phyloP scores from a whole-genome alignment of 306 rosid species.

The Vigna angularis region DNA sequence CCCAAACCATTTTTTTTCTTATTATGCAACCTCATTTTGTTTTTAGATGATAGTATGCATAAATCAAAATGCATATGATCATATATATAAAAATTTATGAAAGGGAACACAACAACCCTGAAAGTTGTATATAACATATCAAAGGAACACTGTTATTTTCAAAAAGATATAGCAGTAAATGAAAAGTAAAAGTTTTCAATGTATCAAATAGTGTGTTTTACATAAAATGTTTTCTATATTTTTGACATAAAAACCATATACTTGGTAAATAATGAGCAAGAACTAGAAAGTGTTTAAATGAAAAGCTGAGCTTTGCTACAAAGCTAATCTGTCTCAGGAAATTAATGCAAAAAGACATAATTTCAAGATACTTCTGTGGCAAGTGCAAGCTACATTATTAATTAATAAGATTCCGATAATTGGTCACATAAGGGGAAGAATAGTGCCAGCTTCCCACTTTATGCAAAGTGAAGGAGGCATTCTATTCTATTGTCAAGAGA shows the following conservation, averaged over 20 bases:
- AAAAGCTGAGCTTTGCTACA: constrained; percentile 12
- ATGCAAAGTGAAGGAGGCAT: constrained; percentile 47
- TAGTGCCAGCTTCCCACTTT: constrained; percentile 54
- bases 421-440: constrained; percentile 38
- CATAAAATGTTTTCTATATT: too few relatives aligned
- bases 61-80: constrained; percentile 24
- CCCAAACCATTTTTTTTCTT: not conserved
- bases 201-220: too few relatives aligned
- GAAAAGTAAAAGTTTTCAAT: too few relatives aligned
- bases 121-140: not conserved
- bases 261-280: not conserved
- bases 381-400: constrained; percentile 42
- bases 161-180: too few relatives aligned
- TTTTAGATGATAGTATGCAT: not conserved
- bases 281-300: not conserved
- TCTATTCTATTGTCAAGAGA: constrained; percentile 41
- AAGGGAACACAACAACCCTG: not conserved
- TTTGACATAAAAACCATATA: too few relatives aligned
- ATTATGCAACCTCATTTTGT: not conserved
- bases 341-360: not conserved
- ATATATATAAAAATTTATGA: not conserved
- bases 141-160: too few relatives aligned
- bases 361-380: constrained; percentile 36
- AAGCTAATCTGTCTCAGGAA: constrained; percentile 14
- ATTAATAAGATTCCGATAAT: constrained; percentile 40